These are phyloP conservation scores for Saturnispora gosingensis DNA, from an alignment of 805 yeast genomes.

Conservation along the genomic window DNA sequence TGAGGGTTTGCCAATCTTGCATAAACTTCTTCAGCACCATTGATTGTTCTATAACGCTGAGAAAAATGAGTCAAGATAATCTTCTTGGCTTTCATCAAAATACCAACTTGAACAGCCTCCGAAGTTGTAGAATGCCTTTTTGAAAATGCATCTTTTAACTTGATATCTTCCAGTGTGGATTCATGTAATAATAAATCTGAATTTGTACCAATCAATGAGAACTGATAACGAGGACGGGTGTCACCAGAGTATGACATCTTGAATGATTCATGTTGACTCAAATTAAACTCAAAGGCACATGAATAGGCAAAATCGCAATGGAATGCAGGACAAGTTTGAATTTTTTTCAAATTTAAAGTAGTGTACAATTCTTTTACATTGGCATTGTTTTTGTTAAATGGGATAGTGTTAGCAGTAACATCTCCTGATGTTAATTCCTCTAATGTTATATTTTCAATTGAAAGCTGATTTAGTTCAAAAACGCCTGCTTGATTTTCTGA, in stretches of 20 bases:
- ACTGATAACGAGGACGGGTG: slow-evolving; percentile 69
- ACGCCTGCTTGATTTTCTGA: slow-evolving; percentile 10
- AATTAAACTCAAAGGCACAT: slow-evolving; percentile 41
- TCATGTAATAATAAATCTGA: slow-evolving; percentile 84
- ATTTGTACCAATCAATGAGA: slow-evolving; percentile 49
- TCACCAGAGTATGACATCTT: slow-evolving; percentile 90
- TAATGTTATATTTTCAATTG: slow-evolving; percentile 2
- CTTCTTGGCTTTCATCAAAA: slow-evolving; percentile 61
- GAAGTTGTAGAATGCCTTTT: slow-evolving; percentile 84
- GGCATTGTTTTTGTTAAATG: slow-evolving; percentile 2
- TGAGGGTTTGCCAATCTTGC: slow-evolving; percentile 16
- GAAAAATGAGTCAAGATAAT: slow-evolving; percentile 85
- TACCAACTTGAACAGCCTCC: slow-evolving; percentile 70
- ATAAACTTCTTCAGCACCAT: slow-evolving; percentile 21
- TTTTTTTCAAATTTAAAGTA: slow-evolving; percentile 33
- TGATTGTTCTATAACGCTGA: slow-evolving; percentile 66
- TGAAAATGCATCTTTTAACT: slow-evolving; percentile 64
- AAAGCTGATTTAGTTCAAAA: slow-evolving; percentile 16
- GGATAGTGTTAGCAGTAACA: slow-evolving; percentile 1
- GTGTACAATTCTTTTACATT: slow-evolving; percentile 25
- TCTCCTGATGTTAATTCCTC: slow-evolving; percentile 5
- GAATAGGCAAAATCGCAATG: slow-evolving; percentile 85
- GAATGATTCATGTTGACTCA: slow-evolving; percentile 30
- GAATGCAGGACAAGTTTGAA: slow-evolving; percentile 62
- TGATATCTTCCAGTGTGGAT: slow-evolving; percentile 78